A percentile compares a stretch with the other conserved stretches of the same genome.
These are phyloP conservation scores for Trametes cubensis DNA, from an alignment of 768 basidiomycete species.

Conservation along the genomic window DNA sequence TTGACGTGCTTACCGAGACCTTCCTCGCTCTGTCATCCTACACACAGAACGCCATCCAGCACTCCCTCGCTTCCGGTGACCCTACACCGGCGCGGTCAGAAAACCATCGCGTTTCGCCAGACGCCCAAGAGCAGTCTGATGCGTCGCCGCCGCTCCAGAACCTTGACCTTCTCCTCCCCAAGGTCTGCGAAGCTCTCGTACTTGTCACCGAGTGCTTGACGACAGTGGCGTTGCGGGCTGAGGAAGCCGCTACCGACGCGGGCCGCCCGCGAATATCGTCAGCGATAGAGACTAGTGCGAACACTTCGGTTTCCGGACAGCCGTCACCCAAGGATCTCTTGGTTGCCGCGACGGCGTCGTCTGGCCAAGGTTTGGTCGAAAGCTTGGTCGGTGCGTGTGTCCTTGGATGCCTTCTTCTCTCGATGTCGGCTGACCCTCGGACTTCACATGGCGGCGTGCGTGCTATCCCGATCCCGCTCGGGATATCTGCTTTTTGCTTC, in stretches of 20 bases:
- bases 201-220: constrained; percentile 77
- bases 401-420: background rate
- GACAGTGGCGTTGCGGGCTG: constrained; percentile 60
- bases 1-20: constrained; percentile 45
- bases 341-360: constrained; percentile 12
- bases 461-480: background rate
- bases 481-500: background rate
- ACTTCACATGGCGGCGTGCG: background rate
- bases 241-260: constrained; percentile 36
- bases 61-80: constrained; percentile 42
- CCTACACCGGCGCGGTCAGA: constrained; percentile 3
- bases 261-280: no score
- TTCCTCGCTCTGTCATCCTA: constrained; percentile 67
- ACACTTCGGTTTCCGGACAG: constrained; percentile 4
- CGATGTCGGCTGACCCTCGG: constrained; percentile 9
- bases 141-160: constrained; percentile 37
- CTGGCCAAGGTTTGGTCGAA: constrained; percentile 27
- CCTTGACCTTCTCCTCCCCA: constrained; percentile 73
- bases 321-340: constrained; percentile 13
- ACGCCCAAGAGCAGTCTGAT: background rate
- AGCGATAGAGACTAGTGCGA: no score
- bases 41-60: constrained; percentile 53
- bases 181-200: constrained; percentile 79
- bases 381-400: constrained; percentile 28
- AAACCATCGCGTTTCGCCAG: background rate